phyloP scores from a whole-genome alignment of 139 green algal species.

The Chloropicon primus region DNA sequence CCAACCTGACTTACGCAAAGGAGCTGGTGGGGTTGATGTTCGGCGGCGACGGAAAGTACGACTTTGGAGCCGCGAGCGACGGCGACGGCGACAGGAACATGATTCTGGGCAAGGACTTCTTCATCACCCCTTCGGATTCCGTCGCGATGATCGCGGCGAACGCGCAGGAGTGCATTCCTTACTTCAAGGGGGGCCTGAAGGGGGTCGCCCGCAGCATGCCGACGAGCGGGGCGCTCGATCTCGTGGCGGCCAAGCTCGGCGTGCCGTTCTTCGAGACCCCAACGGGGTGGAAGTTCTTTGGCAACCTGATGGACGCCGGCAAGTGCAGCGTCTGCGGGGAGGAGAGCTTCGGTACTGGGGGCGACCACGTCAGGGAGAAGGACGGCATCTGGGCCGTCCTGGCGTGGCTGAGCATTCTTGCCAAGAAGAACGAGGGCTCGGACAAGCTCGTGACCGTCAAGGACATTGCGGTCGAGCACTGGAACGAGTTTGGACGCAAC shows the following conservation, averaged over 20 bases:
- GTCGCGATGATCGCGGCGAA: slow-evolving; percentile 98
- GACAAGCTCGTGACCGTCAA: slow-evolving; percentile 66
- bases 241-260: slow-evolving; percentile 64
- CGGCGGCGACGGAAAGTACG: slow-evolving; percentile 37
- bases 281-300: slow-evolving; percentile 99
- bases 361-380: slow-evolving; percentile 95
- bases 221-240: slow-evolving; percentile 85
- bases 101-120: slow-evolving; percentile 94
- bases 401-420: slow-evolving; percentile 83
- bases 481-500: slow-evolving; percentile 89
- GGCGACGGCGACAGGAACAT: slow-evolving; percentile 99
- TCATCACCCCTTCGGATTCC: slow-evolving; percentile 89
- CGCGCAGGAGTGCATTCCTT: slow-evolving; percentile 83
- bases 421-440: slow-evolving; percentile 78
- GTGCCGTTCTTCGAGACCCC: slow-evolving; percentile 90
- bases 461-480: slow-evolving; percentile 90
- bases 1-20: slow-evolving; percentile 97
- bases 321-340: slow-evolving; percentile 91
- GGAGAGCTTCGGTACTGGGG: slow-evolving; percentile 93
- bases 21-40: slow-evolving; percentile 88
- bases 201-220: slow-evolving; percentile 96
- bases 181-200: slow-evolving; percentile 94
- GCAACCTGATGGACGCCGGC: slow-evolving; percentile 95
- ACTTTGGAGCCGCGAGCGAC: slow-evolving; percentile 75
- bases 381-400: slow-evolving; percentile 96